Percentiles rank a stretch among this genome's conserved stretches.
phyloP scores from a whole-genome alignment of 768 basidiomycete genomes.

The Harrya chromipes region DNA sequence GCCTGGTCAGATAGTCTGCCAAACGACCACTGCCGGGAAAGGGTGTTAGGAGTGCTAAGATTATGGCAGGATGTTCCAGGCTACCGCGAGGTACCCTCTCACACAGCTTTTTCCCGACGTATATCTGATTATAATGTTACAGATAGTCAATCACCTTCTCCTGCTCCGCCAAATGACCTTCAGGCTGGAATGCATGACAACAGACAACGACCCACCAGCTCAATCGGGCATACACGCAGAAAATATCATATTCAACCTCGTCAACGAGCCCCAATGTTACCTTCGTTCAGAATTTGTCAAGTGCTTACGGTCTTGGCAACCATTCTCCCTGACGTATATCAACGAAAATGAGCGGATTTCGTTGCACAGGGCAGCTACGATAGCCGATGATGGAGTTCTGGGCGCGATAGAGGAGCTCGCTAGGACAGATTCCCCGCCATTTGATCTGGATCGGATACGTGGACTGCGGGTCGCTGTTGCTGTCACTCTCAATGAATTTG shows the following conservation, averaged over 20 bases:
- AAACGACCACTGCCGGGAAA: slow-evolving; percentile 59
- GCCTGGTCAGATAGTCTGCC: slow-evolving; percentile 81
- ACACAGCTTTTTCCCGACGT: slow-evolving; percentile 6
- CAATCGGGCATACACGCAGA: slow-evolving; percentile 67
- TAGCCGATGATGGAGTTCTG: slow-evolving; percentile 65
- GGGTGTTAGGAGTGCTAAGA: slow-evolving; percentile 54
- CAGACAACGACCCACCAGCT: slow-evolving; percentile 57
- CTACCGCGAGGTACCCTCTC: slow-evolving; percentile 62
- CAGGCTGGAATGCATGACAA: slow-evolving; percentile 70
- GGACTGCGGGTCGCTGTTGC: slow-evolving; percentile 63
- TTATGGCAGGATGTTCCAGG: slow-evolving; percentile 49
- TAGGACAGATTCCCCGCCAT: slow-evolving; percentile 29
- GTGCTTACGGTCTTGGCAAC: slow-evolving; percentile 57
- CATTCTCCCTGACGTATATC: slow-evolving; percentile 60
- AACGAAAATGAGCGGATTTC: slow-evolving; percentile 55
- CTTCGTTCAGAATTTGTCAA: slow-evolving; percentile 57
- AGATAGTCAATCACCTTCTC: slow-evolving; percentile 73
- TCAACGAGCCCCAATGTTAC: slow-evolving; percentile 57
- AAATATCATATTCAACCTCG: slow-evolving; percentile 59
- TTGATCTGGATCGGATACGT: slow-evolving; percentile 48
- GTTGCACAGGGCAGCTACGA: slow-evolving; percentile 57
- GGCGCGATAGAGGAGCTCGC: slow-evolving; percentile 61
- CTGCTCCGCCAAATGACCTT: slow-evolving; percentile 69
- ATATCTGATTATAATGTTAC: slow-evolving; percentile 25
- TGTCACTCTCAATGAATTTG: slow-evolving; percentile 51